These are phyloP conservation scores for Geotrichum fermentans DNA, from an alignment of 1,139 yeast genomes.

Conservation along the genomic window DNA sequence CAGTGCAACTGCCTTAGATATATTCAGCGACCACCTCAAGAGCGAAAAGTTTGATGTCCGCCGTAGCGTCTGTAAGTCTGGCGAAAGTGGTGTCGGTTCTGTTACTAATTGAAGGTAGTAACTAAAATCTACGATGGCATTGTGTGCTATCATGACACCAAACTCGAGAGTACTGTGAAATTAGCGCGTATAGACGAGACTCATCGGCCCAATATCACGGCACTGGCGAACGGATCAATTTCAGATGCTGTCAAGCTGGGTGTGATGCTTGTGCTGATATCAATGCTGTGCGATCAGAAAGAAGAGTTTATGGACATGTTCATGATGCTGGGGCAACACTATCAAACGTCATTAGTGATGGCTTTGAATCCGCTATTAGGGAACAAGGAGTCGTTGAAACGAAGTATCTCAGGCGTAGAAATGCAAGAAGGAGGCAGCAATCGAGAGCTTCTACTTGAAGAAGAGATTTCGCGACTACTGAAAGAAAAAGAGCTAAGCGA, in stretches of 20 bases:
- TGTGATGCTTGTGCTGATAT: slow-evolving; percentile 2
- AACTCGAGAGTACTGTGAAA: neutral
- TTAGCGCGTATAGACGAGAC: neutral
- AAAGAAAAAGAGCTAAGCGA: slow-evolving; percentile 15
- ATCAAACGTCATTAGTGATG: slow-evolving; percentile 4
- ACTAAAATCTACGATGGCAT: neutral
- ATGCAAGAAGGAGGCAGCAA: neutral
- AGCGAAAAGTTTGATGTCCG: slow-evolving; percentile 3
- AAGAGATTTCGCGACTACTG: slow-evolving; percentile 22
- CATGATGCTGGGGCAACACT: neutral
- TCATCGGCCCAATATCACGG: slow-evolving; percentile 1
- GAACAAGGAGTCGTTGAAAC: neutral
- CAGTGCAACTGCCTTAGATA: neutral
- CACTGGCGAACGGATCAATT: neutral
- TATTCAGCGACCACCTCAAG: neutral
- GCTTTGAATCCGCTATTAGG: slow-evolving; percentile 6
- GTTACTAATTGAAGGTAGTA: neutral
- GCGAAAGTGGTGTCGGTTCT: neutral
- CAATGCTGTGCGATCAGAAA: slow-evolving; percentile 6
- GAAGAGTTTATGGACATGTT: slow-evolving; percentile 7
- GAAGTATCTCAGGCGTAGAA: neutral
- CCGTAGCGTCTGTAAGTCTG: slow-evolving; percentile 8
- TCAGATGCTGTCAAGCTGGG: slow-evolving; percentile 8
- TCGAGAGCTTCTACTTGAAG: slow-evolving; percentile 23
- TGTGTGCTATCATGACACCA: slow-evolving; percentile 2